A percentile compares a stretch with the other conserved stretches of the same genome.
These are phyloP conservation scores for Talaromyces piceae DNA, from an alignment of 2,329 filamentous ascomycete species.

Conservation along the genomic window DNA sequence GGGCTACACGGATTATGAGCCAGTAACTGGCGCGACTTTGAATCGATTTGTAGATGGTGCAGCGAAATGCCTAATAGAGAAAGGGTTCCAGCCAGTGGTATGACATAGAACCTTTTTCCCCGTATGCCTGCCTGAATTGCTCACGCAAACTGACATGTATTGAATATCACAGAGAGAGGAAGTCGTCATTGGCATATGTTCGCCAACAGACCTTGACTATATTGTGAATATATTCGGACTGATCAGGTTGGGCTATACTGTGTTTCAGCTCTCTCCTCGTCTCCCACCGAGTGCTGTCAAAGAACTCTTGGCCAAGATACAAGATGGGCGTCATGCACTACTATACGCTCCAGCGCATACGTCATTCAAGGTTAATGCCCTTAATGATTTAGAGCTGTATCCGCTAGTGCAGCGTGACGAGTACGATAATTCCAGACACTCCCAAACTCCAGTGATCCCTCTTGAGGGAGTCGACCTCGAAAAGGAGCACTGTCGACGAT, in stretches of 20 bases:
- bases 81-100: constrained; percentile 1
- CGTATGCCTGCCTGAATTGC: background rate
- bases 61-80: constrained; percentile 3
- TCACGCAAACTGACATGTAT: background rate
- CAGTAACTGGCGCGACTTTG: constrained; percentile 1
- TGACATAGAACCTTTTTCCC: background rate
- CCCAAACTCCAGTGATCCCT: background rate
- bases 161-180: constrained; percentile 1
- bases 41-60: constrained; percentile 3
- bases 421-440: background rate
- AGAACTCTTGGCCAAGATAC: background rate
- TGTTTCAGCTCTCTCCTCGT: constrained; percentile 1
- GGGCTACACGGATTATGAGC: background rate
- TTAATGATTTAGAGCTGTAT: background rate
- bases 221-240: background rate
- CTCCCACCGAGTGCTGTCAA: background rate
- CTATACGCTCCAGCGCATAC: background rate
- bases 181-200: background rate
- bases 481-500: background rate
- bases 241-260: background rate
- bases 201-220: background rate
- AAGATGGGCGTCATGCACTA: background rate
- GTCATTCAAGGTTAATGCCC: constrained; percentile 1
- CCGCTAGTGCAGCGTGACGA: background rate
- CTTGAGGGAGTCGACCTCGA: background rate